These are phyloP conservation scores for Bruguiera hainesii DNA, from an alignment of 441 rosid genomes.

Conservation along the genomic window DNA sequence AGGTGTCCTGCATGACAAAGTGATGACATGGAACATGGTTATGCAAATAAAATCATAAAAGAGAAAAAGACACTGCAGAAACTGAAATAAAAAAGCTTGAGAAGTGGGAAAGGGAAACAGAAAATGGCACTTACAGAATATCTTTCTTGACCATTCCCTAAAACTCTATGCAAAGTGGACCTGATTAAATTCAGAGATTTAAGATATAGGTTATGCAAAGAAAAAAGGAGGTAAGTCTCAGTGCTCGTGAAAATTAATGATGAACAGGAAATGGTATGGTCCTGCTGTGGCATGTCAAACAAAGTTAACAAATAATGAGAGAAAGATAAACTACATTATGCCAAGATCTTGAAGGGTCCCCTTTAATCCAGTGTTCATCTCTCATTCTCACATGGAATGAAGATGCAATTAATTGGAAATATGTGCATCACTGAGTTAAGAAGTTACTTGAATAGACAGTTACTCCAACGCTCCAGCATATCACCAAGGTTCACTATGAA, in stretches of 20 bases:
- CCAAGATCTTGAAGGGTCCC: not conserved
- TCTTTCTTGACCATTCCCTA: conserved; percentile 76
- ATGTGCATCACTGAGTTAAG: conserved; percentile 12
- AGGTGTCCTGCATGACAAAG: not conserved
- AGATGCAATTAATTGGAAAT: conserved; percentile 9
- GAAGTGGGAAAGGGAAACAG: conserved; percentile 2
- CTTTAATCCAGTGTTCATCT: conserved; percentile 1
- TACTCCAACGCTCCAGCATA: conserved; percentile 92
- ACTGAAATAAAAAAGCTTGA: not conserved
- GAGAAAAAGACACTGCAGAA: not conserved
- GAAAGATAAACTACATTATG: not conserved
- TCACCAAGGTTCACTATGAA: conserved; percentile 85
- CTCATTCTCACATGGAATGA: not conserved
- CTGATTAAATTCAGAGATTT: conserved; percentile 32
- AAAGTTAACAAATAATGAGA: not conserved
- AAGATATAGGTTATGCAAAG: conserved; percentile 7
- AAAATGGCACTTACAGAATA: conserved; percentile 60
- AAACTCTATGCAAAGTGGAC: conserved; percentile 88
- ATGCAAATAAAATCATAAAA: not conserved
- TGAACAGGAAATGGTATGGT: not conserved
- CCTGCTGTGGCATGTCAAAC: not conserved
- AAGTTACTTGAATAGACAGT: conserved; percentile 66
- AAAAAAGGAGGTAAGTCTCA: not conserved
- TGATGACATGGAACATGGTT: not conserved
- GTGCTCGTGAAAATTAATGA: not conserved